A percentile compares a stretch with the other conserved stretches of the same genome.
phyloP scores from a whole-genome alignment of 352 stramenopile genomes.

The Globisporangium orthogonon region DNA sequence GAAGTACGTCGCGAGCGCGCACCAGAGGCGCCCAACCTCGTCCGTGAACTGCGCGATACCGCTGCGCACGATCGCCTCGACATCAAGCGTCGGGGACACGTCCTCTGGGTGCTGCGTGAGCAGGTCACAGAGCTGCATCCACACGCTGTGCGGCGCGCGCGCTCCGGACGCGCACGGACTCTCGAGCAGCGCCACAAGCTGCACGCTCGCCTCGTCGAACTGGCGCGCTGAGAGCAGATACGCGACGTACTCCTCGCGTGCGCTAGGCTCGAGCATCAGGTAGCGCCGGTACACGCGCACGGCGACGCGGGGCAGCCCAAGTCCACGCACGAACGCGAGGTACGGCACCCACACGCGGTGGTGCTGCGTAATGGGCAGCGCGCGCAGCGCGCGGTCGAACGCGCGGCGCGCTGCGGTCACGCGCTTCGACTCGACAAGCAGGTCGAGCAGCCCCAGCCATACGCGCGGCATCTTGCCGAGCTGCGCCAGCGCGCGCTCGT shows the following conservation, averaged over 20 bases:
- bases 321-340: slow-evolving; percentile 83
- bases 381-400: slow-evolving; percentile 94
- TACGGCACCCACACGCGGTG: slow-evolving; percentile 94
- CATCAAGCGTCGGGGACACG: slow-evolving; percentile 85
- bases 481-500: slow-evolving; percentile 89
- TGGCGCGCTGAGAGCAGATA: slow-evolving; percentile 69
- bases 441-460: slow-evolving; percentile 90
- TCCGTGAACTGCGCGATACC: slow-evolving; percentile 92
- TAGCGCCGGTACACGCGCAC: slow-evolving; percentile 87
- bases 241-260: slow-evolving; percentile 69
- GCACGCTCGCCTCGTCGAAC: slow-evolving; percentile 74
- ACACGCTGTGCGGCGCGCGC: slow-evolving; percentile 91
- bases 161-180: slow-evolving; percentile 35
- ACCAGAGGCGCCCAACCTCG: slow-evolving; percentile 97
- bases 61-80: slow-evolving; percentile 94
- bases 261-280: slow-evolving; percentile 73
- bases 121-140: slow-evolving; percentile 96
- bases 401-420: slow-evolving; percentile 79
- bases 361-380: slow-evolving; percentile 98
- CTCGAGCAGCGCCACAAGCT: slow-evolving; percentile 81
- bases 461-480: slow-evolving; percentile 96
- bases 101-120: slow-evolving; percentile 92
- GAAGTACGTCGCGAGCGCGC: slow-evolving; percentile 96
- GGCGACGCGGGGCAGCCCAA: slow-evolving; percentile 70
- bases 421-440: slow-evolving; percentile 69